Conservation (phyloP, 306 rosid species). For the Neltuma alba region DNA sequence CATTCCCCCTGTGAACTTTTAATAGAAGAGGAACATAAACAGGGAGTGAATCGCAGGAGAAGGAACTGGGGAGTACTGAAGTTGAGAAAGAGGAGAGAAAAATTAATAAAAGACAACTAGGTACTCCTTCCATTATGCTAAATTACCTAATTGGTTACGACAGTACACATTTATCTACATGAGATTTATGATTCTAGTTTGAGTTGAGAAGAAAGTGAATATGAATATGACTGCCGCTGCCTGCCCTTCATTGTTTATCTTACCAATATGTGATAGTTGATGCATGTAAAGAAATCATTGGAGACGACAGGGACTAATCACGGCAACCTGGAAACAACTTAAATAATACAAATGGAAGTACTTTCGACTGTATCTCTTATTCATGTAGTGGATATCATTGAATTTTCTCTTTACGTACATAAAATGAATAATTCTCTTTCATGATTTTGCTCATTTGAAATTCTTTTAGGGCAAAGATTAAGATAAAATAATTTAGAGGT, state of each 20-base stretch:
- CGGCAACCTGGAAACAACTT: background rate
- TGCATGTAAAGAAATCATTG: background rate
- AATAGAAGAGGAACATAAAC: background rate
- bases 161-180: background rate
- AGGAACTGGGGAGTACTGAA: background rate
- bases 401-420: background rate
- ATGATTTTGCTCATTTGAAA: conserved; percentile 32
- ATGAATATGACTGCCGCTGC: background rate
- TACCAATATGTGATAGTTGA: background rate
- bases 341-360: background rate
- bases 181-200: background rate
- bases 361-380: background rate
- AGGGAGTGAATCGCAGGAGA: background rate
- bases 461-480: conserved; percentile 1
- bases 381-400: background rate
- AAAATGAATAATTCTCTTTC: background rate
- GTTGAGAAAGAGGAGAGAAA: background rate
- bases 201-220: background rate
- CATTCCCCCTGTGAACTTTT: background rate
- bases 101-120: background rate
- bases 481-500: background rate
- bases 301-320: background rate
- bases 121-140: background rate
- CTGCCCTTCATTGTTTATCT: background rate
- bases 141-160: background rate